These are phyloP conservation scores for Metschnikowia anglica DNA, from an alignment of 805 yeast genomes.

Conservation along the genomic window DNA sequence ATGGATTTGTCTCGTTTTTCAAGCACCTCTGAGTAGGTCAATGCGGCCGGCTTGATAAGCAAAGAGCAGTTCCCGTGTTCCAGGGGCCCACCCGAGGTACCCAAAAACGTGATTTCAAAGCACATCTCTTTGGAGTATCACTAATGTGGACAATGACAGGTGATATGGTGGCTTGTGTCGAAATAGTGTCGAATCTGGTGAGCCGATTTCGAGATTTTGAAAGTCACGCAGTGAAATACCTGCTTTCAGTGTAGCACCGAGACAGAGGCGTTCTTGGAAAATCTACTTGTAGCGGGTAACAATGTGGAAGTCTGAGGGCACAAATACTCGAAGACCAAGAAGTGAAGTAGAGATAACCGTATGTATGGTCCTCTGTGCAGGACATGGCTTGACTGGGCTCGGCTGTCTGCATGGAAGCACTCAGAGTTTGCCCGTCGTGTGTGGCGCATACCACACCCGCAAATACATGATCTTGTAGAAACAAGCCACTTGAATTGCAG, in stretches of 20 bases:
- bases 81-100: slow-evolving; percentile 84
- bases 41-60: slow-evolving; percentile 55
- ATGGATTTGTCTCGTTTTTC: slow-evolving; percentile 29
- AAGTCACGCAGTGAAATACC: too few relatives aligned
- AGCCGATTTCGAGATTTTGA: too few relatives aligned
- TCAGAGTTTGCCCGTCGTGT: neutral
- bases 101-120: slow-evolving; percentile 67
- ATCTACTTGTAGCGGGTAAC: too few relatives aligned
- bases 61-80: slow-evolving; percentile 69
- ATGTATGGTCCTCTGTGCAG: slow-evolving; percentile 1
- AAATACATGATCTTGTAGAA: too few relatives aligned
- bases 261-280: too few relatives aligned
- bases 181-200: neutral
- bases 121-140: slow-evolving; percentile 21
- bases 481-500: too few relatives aligned
- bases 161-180: neutral
- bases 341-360: slow-evolving; percentile 2
- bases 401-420: slow-evolving; percentile 5
- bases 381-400: neutral
- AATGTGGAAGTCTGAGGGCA: too few relatives aligned
- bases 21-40: slow-evolving; percentile 40
- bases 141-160: neutral
- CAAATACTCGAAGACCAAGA: neutral
- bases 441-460: neutral
- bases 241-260: too few relatives aligned